A percentile compares a stretch with the other conserved stretches of the same genome.
Conservation (phyloP, 129 eudicot genomes). For the Rutidosis leptorrhynchoides region DNA sequence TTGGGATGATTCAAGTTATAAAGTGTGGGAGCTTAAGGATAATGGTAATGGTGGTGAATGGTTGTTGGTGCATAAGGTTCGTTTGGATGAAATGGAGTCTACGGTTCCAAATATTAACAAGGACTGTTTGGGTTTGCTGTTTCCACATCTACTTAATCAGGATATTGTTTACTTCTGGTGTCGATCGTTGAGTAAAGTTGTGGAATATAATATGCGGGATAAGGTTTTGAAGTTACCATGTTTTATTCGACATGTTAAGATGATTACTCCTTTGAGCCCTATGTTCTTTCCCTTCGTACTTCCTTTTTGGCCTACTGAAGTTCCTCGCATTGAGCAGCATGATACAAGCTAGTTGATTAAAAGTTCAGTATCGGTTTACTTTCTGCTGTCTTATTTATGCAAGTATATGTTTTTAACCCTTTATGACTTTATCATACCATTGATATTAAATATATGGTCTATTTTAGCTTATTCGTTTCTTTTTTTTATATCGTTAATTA, state of each 20-base stretch:
- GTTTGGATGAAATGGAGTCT: conserved; percentile 27
- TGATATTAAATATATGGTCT: too few species aligned
- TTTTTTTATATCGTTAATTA: too few species aligned
- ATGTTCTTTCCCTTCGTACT: conserved; percentile 33
- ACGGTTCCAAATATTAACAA: conserved; percentile 13
- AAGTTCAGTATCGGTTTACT: neutral
- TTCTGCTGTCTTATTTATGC: too few species aligned
- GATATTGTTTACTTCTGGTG: conserved; percentile 32
- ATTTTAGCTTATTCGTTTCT: too few species aligned
- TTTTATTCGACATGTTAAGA: conserved; percentile 24
- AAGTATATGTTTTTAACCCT: too few species aligned
- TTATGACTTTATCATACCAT: too few species aligned
- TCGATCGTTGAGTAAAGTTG: conserved; percentile 28
- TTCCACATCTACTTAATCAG: conserved; percentile 19
- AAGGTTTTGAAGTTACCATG: conserved; percentile 21
- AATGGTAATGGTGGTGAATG: conserved; percentile 8
- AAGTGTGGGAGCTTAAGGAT: conserved; percentile 29
- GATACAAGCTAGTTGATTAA: neutral
- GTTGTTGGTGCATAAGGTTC: conserved; percentile 31
- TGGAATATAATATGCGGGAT: conserved; percentile 26
- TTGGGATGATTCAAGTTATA: conserved; percentile 28
- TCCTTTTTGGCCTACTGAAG: conserved; percentile 28
- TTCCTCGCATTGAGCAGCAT: conserved; percentile 24
- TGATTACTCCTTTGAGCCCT: conserved; percentile 25
- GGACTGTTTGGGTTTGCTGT: conserved; percentile 29